Evolutionary conservation across 1,139 yeast species (phyloP).

Genomic region (Spencermartinsiella ligniputridi): DNA sequence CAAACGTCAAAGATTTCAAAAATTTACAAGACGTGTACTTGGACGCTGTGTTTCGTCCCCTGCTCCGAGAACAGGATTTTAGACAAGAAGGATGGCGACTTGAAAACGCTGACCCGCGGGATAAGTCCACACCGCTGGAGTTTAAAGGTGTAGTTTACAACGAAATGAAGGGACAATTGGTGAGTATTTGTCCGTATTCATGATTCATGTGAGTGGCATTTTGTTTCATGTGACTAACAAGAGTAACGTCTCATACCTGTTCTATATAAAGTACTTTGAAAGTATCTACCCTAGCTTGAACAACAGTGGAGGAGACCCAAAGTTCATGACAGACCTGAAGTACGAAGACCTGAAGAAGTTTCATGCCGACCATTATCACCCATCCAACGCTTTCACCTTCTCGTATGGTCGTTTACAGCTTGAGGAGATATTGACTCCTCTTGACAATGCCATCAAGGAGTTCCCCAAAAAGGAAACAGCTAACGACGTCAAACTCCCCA

Average conservation of each 20-base stretch:
- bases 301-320: constrained; percentile 95
- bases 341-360: constrained; percentile 74
- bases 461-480: constrained; percentile 38
- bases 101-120: constrained; percentile 61
- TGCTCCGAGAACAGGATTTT: constrained; percentile 74
- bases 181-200: too few species aligned
- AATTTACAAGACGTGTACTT: constrained; percentile 86
- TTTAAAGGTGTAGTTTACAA: constrained; percentile 96
- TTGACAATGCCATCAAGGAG: constrained; percentile 47
- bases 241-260: constrained; percentile 80
- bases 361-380: constrained; percentile 75
- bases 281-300: constrained; percentile 79
- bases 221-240: too few species aligned
- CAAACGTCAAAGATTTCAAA: constrained; percentile 73
- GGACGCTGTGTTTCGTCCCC: constrained; percentile 82
- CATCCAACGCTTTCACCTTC: constrained; percentile 81
- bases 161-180: constrained; percentile 96
- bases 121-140: constrained; percentile 53
- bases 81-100: constrained; percentile 98
- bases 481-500: constrained; percentile 39
- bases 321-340: constrained; percentile 63
- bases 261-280: constrained; percentile 79
- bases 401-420: constrained; percentile 82
- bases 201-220: too few species aligned
- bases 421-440: constrained; percentile 53